A percentile compares a stretch with the other conserved stretches of the same genome.
phyloP scores from a whole-genome alignment of 768 basidiomycete species.

The Trametes cubensis region DNA sequence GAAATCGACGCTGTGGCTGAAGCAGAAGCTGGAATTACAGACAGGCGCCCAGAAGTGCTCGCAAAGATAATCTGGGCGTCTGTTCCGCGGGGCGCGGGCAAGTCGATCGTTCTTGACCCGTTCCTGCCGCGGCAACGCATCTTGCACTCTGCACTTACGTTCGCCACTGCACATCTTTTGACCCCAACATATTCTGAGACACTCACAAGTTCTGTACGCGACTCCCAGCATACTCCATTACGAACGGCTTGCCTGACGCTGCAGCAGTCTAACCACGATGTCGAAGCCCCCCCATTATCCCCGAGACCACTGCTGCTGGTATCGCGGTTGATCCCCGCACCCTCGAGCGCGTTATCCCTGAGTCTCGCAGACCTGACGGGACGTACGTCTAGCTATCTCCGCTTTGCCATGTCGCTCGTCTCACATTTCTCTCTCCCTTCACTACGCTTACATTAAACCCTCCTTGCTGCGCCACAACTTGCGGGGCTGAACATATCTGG shows the following conservation, averaged over 20 bases:
- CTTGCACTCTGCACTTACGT: no score
- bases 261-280: slow-evolving; percentile 45
- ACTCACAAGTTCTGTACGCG: background rate
- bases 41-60: background rate
- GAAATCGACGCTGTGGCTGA: slow-evolving; percentile 11
- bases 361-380: slow-evolving; percentile 81
- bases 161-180: no score
- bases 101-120: background rate
- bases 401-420: background rate
- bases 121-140: background rate
- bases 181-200: no score
- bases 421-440: slow-evolving; percentile 17
- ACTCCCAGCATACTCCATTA: background rate
- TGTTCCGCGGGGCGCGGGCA: background rate
- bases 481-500: no score
- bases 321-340: slow-evolving; percentile 87
- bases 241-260: background rate
- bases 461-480: slow-evolving; percentile 5
- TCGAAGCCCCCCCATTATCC: slow-evolving; percentile 76
- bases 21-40: background rate
- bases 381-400: slow-evolving; percentile 53
- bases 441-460: slow-evolving; percentile 17
- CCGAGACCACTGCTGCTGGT: slow-evolving; percentile 70
- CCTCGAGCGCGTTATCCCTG: slow-evolving; percentile 85
- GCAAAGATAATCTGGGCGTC: slow-evolving; percentile 13